These are phyloP conservation scores for Taphrina confusa DNA, from an alignment of 1,139 yeast species.

Conservation along the genomic window DNA sequence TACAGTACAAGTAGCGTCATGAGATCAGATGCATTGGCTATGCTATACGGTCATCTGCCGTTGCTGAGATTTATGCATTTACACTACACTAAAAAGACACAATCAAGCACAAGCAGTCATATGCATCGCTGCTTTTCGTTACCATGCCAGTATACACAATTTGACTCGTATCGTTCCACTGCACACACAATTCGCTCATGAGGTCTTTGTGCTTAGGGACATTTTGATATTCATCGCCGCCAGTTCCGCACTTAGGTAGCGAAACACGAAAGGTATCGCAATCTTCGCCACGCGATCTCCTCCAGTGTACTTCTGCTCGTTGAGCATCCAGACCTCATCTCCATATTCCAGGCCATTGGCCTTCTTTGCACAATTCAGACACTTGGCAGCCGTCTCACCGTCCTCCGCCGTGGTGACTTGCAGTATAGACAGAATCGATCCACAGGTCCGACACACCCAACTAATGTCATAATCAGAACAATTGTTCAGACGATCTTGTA, in stretches of 20 bases:
- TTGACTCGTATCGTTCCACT: no score
- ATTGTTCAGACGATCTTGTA: conserved; percentile 92
- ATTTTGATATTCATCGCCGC: conserved; percentile 89
- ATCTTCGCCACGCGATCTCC: conserved; percentile 91
- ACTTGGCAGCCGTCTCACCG: conserved; percentile 65
- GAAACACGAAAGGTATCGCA: conserved; percentile 94
- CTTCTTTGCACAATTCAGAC: conserved; percentile 85
- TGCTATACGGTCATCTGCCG: no score
- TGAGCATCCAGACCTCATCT: conserved; percentile 94
- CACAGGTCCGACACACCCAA: conserved; percentile 86
- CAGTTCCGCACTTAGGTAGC: conserved; percentile 90
- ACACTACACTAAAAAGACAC: no score
- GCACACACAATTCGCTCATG: no score
- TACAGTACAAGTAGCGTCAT: no score
- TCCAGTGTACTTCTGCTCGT: conserved; percentile 85
- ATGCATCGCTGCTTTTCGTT: no score
- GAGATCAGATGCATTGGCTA: no score
- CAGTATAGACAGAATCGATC: conserved; percentile 85
- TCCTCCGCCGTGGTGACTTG: conserved; percentile 54
- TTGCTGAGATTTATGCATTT: no score
- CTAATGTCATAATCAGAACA: conserved; percentile 96
- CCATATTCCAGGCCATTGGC: conserved; percentile 47
- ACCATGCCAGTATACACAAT: no score
- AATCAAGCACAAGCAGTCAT: no score
- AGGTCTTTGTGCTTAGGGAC: conserved; percentile 6